These are phyloP conservation scores for Podospora pseudocomata DNA, from an alignment of 495 filamentous ascomycete genomes.

Conservation along the genomic window DNA sequence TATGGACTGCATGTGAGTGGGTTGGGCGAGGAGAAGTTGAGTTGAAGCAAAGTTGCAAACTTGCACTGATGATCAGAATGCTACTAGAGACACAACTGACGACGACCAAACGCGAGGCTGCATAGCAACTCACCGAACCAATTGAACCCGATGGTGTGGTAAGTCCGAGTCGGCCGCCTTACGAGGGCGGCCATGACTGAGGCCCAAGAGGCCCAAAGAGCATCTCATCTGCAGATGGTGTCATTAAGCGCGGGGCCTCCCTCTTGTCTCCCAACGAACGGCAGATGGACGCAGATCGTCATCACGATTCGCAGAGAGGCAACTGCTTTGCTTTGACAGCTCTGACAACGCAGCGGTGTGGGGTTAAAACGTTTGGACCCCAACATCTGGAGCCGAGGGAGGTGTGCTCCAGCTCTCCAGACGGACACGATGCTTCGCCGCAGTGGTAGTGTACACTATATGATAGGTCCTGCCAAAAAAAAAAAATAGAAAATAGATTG, in stretches of 20 bases:
- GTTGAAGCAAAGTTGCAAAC: no score
- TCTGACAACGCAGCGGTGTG: not conserved
- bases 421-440: not conserved
- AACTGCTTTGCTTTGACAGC: not conserved
- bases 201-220: not conserved
- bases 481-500: not conserved
- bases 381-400: constrained; percentile 2
- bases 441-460: not conserved
- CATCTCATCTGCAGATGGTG: not conserved
- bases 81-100: no score
- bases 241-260: not conserved
- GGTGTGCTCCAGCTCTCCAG: not conserved
- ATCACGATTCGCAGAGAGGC: not conserved
- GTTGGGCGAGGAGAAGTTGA: no score
- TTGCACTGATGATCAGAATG: no score
- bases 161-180: not conserved
- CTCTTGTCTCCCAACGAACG: not conserved
- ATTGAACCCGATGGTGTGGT: not conserved
- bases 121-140: not conserved
- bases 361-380: not conserved
- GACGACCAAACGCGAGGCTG: no score
- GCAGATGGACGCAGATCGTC: not conserved
- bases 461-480: not conserved
- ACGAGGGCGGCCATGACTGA: not conserved
- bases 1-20: no score